These are phyloP conservation scores for Russula vinacea DNA, from an alignment of 768 basidiomycete species.

Conservation along the genomic window DNA sequence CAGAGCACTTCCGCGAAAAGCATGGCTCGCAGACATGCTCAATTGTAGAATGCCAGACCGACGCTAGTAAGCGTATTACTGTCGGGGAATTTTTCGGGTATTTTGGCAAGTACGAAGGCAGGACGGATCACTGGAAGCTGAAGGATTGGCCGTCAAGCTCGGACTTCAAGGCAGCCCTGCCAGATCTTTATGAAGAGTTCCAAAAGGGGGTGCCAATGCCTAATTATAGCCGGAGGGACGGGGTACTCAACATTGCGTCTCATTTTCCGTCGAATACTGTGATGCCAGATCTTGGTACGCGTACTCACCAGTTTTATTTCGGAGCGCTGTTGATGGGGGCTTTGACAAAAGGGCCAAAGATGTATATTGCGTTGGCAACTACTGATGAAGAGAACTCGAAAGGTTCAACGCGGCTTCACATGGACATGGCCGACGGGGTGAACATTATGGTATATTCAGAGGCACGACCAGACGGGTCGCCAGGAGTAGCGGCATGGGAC, in stretches of 20 bases:
- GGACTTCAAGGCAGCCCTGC: constrained; percentile 81
- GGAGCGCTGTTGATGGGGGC: constrained; percentile 3
- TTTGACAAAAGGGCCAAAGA: constrained; percentile 31
- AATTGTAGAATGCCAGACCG: constrained; percentile 80
- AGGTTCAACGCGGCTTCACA: constrained; percentile 81
- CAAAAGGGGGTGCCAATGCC: constrained; percentile 79
- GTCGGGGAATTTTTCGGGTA: constrained; percentile 75
- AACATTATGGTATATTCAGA: constrained; percentile 83
- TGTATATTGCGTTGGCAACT: constrained; percentile 83
- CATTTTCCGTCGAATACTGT: constrained; percentile 82
- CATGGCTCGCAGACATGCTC: constrained; percentile 62
- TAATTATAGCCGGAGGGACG: constrained; percentile 87
- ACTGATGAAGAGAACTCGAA: constrained; percentile 58
- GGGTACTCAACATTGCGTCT: constrained; percentile 81
- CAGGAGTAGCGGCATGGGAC: constrained; percentile 90
- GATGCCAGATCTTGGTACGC: constrained; percentile 73
- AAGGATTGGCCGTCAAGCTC: constrained; percentile 93
- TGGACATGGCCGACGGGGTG: constrained; percentile 88
- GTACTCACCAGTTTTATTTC: neutral
- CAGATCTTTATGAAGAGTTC: constrained; percentile 85
- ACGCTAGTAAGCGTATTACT: constrained; percentile 56
- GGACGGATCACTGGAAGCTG: constrained; percentile 65
- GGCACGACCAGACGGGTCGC: constrained; percentile 51
- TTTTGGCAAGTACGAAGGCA: constrained; percentile 67
- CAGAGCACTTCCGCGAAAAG: constrained; percentile 71